Evolutionary conservation across 1,139 yeast genomes (phyloP).

Genomic region (Hansenula sp.): DNA sequence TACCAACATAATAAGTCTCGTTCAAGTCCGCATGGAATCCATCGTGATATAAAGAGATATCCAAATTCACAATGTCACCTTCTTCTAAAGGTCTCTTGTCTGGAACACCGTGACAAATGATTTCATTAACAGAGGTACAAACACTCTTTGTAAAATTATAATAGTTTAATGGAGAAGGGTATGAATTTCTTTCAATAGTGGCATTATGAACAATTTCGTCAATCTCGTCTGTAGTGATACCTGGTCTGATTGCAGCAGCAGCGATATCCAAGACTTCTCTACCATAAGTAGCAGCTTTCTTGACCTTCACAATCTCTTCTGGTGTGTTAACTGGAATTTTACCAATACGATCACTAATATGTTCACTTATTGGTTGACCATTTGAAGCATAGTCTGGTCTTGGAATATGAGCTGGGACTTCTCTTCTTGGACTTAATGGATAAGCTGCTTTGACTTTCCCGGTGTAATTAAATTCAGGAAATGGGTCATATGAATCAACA

Average conservation of each 20-base stretch:
- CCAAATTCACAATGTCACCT: slow-evolving; percentile 93
- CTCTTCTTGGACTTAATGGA: slow-evolving; percentile 71
- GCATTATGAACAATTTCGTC: slow-evolving; percentile 86
- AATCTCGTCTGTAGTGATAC: slow-evolving; percentile 89
- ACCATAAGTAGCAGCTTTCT: slow-evolving; percentile 70
- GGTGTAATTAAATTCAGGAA: slow-evolving; percentile 68
- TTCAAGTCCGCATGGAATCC: slow-evolving; percentile 95
- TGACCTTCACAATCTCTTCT: slow-evolving; percentile 68
- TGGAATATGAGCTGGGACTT: slow-evolving; percentile 65
- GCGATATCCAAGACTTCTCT: slow-evolving; percentile 86
- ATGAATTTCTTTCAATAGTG: slow-evolving; percentile 82
- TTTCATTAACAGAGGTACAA: slow-evolving; percentile 92
- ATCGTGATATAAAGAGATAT: slow-evolving; percentile 76
- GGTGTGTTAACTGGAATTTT: slow-evolving; percentile 58
- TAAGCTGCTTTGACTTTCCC: slow-evolving; percentile 77
- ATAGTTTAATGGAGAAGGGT: slow-evolving; percentile 95
- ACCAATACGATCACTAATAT: slow-evolving; percentile 63
- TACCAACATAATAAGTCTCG: slow-evolving; percentile 97
- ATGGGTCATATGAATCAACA: slow-evolving; percentile 68
- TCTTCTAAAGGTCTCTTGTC: slow-evolving; percentile 82
- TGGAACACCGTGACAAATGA: slow-evolving; percentile 96
- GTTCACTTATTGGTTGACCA: slow-evolving; percentile 80
- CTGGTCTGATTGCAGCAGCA: slow-evolving; percentile 79
- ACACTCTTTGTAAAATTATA: slow-evolving; percentile 90
- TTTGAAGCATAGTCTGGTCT: slow-evolving; percentile 81